Base-by-base conservation (phyloP, 108 stramenopile genomes). In the Discostella pseudostelligera region DNA sequence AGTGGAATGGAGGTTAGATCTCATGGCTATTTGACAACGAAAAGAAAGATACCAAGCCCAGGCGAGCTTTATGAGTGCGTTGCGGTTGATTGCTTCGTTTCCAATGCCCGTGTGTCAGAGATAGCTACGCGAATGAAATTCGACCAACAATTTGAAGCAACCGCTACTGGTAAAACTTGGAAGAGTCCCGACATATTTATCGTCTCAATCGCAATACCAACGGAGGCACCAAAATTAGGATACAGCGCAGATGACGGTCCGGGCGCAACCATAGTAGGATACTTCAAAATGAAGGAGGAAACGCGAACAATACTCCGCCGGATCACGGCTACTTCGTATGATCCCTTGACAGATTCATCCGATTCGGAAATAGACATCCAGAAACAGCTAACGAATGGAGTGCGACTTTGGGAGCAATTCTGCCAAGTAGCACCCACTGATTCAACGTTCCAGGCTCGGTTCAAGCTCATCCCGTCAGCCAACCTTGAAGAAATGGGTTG, bases 321-420 rank as follows among this genome's bases (percentile, higher is more conserved):
- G 19, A 78, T 93, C 25, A 93, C 92, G 11, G 87, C 84, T 6
- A 61, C 81, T 44, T 84, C 69, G 12, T 90, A 93, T 62, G 82
- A 90, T 50, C 67, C 87, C 1, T 61, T 82, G 3, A 17, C 37
- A 10, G 69, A 80, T 22, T 36, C 72, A 37, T 81, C 86, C 43
- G 68, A 73, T 50, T 51, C 57, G 22, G 47, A 49, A 1, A 61
- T 62, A 2, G 83, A 88, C 60, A 56, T 78, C 3, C 81, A 93
- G 47, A 74, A 79, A 45, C 81, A 72, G 50, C 60, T 79, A 39
- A 79, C 81, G 42, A 93, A 93, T 68, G 88, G 87, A 36, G 86
- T 86, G 14, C 70, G 80, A 46, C 70, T 93, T n/a, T 85, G 89
- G 60, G 89, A 93, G 55, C 70, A 88, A 36, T 93, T 86, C 78